Percentiles rank a stretch among this genome's conserved stretches.
Conservation (phyloP, 352 stramenopile species). For the Globisporangium alternatum region DNA sequence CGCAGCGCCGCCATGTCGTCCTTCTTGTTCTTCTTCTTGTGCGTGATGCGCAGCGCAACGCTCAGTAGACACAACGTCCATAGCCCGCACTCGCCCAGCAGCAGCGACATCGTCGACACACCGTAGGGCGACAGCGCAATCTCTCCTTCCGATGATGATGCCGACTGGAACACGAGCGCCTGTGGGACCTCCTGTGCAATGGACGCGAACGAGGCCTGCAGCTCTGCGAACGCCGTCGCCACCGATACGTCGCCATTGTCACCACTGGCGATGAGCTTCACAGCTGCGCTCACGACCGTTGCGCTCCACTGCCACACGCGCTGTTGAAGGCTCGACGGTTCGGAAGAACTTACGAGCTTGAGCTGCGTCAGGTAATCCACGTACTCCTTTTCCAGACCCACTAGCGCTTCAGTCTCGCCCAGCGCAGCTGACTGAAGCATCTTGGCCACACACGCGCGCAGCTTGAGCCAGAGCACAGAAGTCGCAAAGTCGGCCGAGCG, state of each 20-base stretch:
- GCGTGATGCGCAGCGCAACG: slow-evolving; percentile 31
- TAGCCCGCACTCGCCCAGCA: slow-evolving; percentile 60
- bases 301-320: slow-evolving; percentile 60
- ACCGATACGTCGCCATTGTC: slow-evolving; percentile 1
- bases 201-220: slow-evolving; percentile 28
- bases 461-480: slow-evolving; percentile 62
- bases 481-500: slow-evolving; percentile 45
- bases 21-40: slow-evolving; percentile 74
- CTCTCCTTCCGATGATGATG: slow-evolving; percentile 1
- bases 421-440: slow-evolving; percentile 38
- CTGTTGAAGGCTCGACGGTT: slow-evolving; percentile 25
- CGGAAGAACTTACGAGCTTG: slow-evolving; percentile 6
- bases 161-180: slow-evolving; percentile 17
- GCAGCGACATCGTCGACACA: slow-evolving; percentile 44
- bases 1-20: slow-evolving; percentile 48
- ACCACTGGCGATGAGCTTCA: slow-evolving; percentile 7
- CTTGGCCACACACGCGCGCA: slow-evolving; percentile 50
- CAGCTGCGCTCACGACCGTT: slow-evolving; percentile 15
- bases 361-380: slow-evolving; percentile 19
- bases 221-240: slow-evolving; percentile 22
- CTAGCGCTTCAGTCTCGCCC: slow-evolving; percentile 27
- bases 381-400: slow-evolving; percentile 33
- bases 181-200: slow-evolving; percentile 26
- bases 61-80: slow-evolving; percentile 51
- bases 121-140: slow-evolving; percentile 43